Evolutionary conservation across 306 rosid species (phyloP).

Genomic region (Glycine latifolia): DNA sequence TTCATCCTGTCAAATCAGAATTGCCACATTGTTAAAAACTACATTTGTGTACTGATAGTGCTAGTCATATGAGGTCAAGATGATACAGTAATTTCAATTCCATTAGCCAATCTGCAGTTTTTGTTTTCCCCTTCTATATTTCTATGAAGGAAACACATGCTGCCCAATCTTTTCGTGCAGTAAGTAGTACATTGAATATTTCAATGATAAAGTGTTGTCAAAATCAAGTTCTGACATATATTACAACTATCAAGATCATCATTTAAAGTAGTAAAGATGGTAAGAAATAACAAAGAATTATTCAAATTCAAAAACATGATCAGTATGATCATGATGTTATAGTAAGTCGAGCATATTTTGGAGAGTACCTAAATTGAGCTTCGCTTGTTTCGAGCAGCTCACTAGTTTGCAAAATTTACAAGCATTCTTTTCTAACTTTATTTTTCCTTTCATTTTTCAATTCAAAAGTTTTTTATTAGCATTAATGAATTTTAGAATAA

Average conservation of each 20-base stretch:
- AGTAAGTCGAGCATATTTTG: background rate
- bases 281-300: constrained; percentile 1
- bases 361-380: constrained; percentile 10
- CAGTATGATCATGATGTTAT: background rate
- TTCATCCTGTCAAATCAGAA: constrained; percentile 72
- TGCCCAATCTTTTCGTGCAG: background rate
- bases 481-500: background rate
- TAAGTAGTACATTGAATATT: background rate
- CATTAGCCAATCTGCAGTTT: constrained; percentile 23
- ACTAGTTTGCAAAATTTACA: constrained; percentile 10
- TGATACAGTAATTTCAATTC: background rate
- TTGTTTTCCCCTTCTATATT: constrained; percentile 30
- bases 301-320: constrained; percentile 12
- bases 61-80: constrained; percentile 15
- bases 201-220: background rate
- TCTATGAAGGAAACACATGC: background rate
- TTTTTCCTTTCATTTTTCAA: background rate
- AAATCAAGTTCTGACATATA: background rate
- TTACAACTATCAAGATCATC: background rate
- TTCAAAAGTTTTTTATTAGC: too few relatives aligned
- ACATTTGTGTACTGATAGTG: background rate
- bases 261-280: constrained; percentile 13
- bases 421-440: background rate
- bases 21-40: constrained; percentile 25
- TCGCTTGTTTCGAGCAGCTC: constrained; percentile 10